Base-by-base conservation (phyloP, 2,329 filamentous ascomycete species). In the Magnaporthiopsis incrustans region DNA sequence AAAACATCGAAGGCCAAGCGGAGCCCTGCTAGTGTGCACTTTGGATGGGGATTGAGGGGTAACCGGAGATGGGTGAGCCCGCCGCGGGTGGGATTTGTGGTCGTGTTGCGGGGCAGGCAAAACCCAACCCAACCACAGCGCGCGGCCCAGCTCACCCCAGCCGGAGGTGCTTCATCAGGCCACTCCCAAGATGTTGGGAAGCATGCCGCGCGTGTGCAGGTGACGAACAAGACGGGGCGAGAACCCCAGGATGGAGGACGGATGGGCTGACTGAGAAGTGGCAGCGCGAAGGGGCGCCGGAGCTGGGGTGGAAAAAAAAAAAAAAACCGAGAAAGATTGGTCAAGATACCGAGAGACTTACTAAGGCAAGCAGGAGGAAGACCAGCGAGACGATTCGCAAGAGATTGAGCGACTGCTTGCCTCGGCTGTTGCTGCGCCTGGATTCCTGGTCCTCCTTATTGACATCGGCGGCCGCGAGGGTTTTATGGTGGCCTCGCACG, bases 381-480 rank as follows among this genome's bases (percentile, higher is more conserved):
- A 69, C 69, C 65, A 71, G 65, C 27, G 73, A 75, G 62, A 71
- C 68, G 57, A 74, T 64, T 64, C 70, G 71, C 56, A 74, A 64
- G 50, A 73, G 62, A 53, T 70, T 70, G 60, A 70, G 63, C 53
- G 60, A 61, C 38, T 61, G 64, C 38, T 53, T 53, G 44, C 44
- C 44, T 10, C 44, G 44, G 44, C 44, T 53, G 44, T n/a, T 53
- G 44, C 22, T 53, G 14, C 38, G 18, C 44, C 35, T 38, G 15
- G 63, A 59, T 61, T 67, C 66, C 65, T 64, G 66, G 67, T 65
- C 66, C 65, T 65, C 53, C 63, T 67, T 63, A 35, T 56, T 15
- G 57, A 26, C 56, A n/a, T 11, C 5, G 57, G 25, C 57, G n/a
- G 57, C 12, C 26, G 25, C 12, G 57, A 26, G 57, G 57, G 25